phyloP scores from a whole-genome alignment of 2,329 filamentous ascomycete species.

The Lasiodiplodia sp. region DNA sequence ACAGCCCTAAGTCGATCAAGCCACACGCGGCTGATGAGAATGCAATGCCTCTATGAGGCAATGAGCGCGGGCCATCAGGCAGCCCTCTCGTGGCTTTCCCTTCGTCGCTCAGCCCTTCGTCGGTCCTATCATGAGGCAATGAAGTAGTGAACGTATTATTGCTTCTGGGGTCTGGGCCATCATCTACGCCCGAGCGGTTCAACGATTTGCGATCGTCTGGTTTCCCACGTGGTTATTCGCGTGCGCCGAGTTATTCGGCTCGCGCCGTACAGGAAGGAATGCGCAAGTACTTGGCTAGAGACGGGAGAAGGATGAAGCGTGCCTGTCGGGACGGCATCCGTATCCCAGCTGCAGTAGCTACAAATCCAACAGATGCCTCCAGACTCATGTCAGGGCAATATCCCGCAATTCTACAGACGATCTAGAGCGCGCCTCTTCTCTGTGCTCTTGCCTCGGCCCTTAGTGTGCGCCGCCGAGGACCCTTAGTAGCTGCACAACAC shows the following conservation, averaged over 20 bases:
- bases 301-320: not conserved
- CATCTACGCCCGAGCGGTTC: no score
- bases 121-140: not conserved
- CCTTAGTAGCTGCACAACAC: not conserved
- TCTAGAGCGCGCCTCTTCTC: not conserved
- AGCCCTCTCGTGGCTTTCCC: not conserved
- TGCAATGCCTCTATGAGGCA: not conserved
- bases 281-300: not conserved
- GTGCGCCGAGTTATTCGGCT: no score
- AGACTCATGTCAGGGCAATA: not conserved
- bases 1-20: not conserved
- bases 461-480: no score
- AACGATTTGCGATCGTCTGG: no score
- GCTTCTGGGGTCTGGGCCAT: no score
- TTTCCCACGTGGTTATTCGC: no score
- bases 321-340: not conserved
- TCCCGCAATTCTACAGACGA: not conserved
- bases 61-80: not conserved
- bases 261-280: no score
- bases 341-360: not conserved
- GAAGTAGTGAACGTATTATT: not conserved
- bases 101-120: not conserved
- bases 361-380: not conserved
- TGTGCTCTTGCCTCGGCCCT: not conserved
- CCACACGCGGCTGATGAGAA: not conserved